A percentile compares a stretch with the other conserved stretches of the same genome.
These are phyloP conservation scores for Aspergillus wentii DNA, from an alignment of 495 filamentous ascomycete genomes.

Conservation along the genomic window DNA sequence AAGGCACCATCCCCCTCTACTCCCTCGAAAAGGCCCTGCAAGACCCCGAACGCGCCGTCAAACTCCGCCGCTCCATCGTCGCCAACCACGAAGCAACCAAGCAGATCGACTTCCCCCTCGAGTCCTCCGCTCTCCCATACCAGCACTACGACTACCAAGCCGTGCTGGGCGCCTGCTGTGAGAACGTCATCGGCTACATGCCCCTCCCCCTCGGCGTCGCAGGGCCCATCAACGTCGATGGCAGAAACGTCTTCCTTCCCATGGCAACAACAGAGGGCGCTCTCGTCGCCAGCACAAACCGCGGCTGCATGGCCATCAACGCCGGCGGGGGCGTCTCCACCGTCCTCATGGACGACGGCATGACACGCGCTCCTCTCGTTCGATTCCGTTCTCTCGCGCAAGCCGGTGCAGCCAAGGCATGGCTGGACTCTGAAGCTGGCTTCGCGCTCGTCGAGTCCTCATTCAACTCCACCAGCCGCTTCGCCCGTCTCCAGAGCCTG, in stretches of 20 bases:
- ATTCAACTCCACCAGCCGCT: slow-evolving; percentile 85
- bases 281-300: slow-evolving; percentile 77
- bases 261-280: slow-evolving; percentile 96
- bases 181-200: slow-evolving; percentile 90
- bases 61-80: slow-evolving; percentile 71
- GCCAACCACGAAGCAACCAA: slow-evolving; percentile 68
- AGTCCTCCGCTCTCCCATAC: slow-evolving; percentile 72
- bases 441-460: slow-evolving; percentile 71
- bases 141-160: slow-evolving; percentile 80
- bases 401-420: slow-evolving; percentile 80
- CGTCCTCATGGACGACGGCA: slow-evolving; percentile 83
- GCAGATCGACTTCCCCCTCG: slow-evolving; percentile 65
- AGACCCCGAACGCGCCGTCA: slow-evolving; percentile 75
- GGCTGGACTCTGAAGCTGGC: slow-evolving; percentile 82
- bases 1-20: slow-evolving; percentile 79
- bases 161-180: slow-evolving; percentile 85
- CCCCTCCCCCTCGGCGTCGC: slow-evolving; percentile 83
- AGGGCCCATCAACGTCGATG: slow-evolving; percentile 80
- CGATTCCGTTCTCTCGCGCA: slow-evolving; percentile 73
- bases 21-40: slow-evolving; percentile 67
- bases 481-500: slow-evolving; percentile 74
- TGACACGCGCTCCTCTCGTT: slow-evolving; percentile 88
- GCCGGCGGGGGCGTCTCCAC: slow-evolving; percentile 81
- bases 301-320: slow-evolving; percentile 90
- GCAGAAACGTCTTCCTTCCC: slow-evolving; percentile 79